Evolutionary conservation across 2,329 filamentous ascomycete species (phyloP), one percentile per base, ranked within the genome.

Genomic region (Acephala macrosclerotiorum): DNA sequence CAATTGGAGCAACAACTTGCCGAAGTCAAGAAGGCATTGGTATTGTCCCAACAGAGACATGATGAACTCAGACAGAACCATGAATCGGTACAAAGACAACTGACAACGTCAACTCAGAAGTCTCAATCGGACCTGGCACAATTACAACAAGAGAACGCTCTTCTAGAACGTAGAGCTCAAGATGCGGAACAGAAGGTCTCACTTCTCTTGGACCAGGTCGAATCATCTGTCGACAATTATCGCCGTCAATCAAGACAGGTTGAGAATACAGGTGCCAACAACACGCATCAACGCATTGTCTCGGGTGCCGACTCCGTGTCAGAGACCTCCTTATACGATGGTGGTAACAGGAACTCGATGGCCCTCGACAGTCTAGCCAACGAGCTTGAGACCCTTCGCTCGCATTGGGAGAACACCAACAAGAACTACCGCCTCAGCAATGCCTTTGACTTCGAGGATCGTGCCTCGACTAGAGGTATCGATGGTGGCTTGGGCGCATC

Each of bases 181-280:
- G 95, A 97, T 77, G 96, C 96, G 0, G 96, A 99, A 80, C 89
- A 92, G 70, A 97, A 97, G 75, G 96, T 99, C 25, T 93, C 92
- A 36, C 87, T 97, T 74, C 88, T 99, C 58, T 88, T 99, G 14
- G 94, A 98, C 77, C 95, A 98, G 76, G 94, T 99, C 42, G 95
- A 97, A 78, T 89, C 89, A 47, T 97, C 93, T 3, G 96, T 99
- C 18, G 94, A 96, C 79, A 97, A 92, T 77, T 98, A 98, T 79
- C 91, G 96, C 63, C 91, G 96, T 47, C 93, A 87, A 66, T 90
- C 87, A 72, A 85, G 89, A 45, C 66, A 87, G 81, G 77, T 83
- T 83, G 74, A 85, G 79, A 18, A 18, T 53, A 5, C 49, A 18
- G 29, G 25, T 16, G 56, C 85, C 64, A 72, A 68, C 45, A 68